These are phyloP conservation scores for Curvularia spicifera DNA, from an alignment of 2,329 filamentous ascomycete genomes.

Conservation along the genomic window DNA sequence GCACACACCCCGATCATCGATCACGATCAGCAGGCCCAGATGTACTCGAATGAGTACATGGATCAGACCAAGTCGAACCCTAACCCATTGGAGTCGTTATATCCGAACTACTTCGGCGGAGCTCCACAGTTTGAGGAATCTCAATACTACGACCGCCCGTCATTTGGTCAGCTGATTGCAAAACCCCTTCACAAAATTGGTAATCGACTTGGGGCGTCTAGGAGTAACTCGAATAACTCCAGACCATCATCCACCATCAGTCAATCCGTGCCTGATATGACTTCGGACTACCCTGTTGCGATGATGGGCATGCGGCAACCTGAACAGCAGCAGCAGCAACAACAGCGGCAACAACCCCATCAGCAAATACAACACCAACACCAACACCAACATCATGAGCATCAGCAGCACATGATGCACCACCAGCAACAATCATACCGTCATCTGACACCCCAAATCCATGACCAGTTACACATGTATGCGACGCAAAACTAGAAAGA, in stretches of 20 bases:
- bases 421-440: constrained; percentile 30
- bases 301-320: constrained; percentile 33
- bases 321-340: constrained; percentile 26
- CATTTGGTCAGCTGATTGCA: constrained; percentile 44
- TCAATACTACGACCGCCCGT: constrained; percentile 45
- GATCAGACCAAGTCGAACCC: constrained; percentile 38
- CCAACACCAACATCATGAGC: constrained; percentile 24
- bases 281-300: constrained; percentile 30
- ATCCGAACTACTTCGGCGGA: constrained; percentile 46
- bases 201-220: constrained; percentile 34
- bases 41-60: constrained; percentile 31
- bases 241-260: constrained; percentile 33
- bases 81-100: constrained; percentile 43
- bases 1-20: constrained; percentile 30
- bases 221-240: constrained; percentile 34
- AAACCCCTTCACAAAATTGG: constrained; percentile 45
- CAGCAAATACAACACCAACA: constrained; percentile 25
- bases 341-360: constrained; percentile 6
- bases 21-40: constrained; percentile 27
- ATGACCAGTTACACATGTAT: constrained; percentile 35
- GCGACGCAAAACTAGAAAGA: constrained; percentile 24
- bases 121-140: constrained; percentile 47
- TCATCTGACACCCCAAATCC: constrained; percentile 27
- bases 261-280: constrained; percentile 30
- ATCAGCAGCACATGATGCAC: constrained; percentile 33